A percentile compares a stretch with the other conserved stretches of the same genome.
Evolutionary conservation across 1,284 basidiomycete species (phyloP).

Genomic region (Phellinidium pouzarii): DNA sequence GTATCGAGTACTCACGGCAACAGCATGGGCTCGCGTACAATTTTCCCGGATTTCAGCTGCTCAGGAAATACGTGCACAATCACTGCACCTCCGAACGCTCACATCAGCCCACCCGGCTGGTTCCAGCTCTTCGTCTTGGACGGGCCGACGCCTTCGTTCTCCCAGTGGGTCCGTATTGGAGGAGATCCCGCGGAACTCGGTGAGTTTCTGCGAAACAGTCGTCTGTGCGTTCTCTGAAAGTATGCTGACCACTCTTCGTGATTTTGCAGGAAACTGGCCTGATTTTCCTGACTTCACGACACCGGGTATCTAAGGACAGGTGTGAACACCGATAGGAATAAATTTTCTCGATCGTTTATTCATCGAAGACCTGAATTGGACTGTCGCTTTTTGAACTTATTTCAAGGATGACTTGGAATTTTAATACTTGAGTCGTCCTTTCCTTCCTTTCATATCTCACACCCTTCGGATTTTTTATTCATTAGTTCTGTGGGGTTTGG

Average conservation of each 20-base stretch:
- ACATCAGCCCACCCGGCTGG: conserved; percentile 72
- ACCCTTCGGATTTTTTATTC: background rate
- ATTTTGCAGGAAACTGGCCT: conserved; percentile 50
- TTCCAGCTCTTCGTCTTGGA: conserved; percentile 65
- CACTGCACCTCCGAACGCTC: conserved; percentile 60
- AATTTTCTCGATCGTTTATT: too few species aligned
- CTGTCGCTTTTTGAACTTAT: too few species aligned
- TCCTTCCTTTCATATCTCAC: background rate
- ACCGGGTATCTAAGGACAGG: conserved; percentile 39
- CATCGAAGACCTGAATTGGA: too few species aligned
- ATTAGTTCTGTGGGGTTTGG: background rate
- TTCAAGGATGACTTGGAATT: too few species aligned
- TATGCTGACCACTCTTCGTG: background rate
- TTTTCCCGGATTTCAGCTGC: conserved; percentile 65
- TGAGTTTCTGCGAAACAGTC: background rate
- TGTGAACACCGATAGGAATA: background rate
- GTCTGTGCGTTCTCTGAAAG: background rate
- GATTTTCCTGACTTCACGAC: conserved; percentile 51
- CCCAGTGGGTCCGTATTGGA: conserved; percentile 66
- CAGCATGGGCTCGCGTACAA: conserved; percentile 59
- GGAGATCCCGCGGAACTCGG: conserved; percentile 58
- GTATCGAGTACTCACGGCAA: conserved; percentile 76
- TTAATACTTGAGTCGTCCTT: background rate
- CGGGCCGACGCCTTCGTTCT: conserved; percentile 66
- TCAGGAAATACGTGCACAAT: conserved; percentile 56